These are phyloP conservation scores for Moesziomyces parantarcticus DNA, from an alignment of 1,284 basidiomycete genomes.

Conservation along the genomic window DNA sequence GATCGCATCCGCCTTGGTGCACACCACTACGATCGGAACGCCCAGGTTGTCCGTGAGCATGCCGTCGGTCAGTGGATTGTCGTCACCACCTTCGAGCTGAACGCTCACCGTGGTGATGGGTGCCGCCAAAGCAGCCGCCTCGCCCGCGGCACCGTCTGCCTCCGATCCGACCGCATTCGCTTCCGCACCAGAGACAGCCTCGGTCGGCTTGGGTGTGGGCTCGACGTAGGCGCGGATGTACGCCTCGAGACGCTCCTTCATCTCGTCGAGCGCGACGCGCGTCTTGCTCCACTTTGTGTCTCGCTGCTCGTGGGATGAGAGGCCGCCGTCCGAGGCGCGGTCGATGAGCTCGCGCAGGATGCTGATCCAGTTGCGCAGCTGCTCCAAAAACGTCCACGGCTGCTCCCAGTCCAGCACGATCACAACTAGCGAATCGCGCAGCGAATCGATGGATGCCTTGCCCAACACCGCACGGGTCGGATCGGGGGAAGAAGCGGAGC, in stretches of 20 bases:
- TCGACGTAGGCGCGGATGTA: conserved; percentile 89
- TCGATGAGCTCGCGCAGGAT: conserved; percentile 44
- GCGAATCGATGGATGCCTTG: conserved; percentile 66
- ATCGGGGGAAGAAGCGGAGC: conserved; percentile 1
- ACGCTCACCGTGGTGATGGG: conserved; percentile 71
- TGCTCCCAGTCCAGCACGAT: conserved; percentile 95
- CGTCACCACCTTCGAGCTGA: conserved; percentile 61
- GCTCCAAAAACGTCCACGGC: conserved; percentile 89
- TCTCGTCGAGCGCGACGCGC: conserved; percentile 71
- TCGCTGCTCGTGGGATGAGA: conserved; percentile 74
- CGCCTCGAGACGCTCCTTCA: conserved; percentile 82
- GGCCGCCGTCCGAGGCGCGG: conserved; percentile 74
- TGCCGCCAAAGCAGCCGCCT: conserved; percentile 67
- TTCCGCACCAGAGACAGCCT: conserved; percentile 5
- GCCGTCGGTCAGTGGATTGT: conserved; percentile 45
- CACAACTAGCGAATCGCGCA: conserved; percentile 83
- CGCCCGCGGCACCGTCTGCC: not conserved
- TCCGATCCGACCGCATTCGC: not conserved
- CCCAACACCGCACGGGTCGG: conserved; percentile 4
- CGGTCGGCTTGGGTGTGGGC: conserved; percentile 71
- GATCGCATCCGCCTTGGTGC: conserved; percentile 75
- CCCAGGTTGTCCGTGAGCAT: conserved; percentile 72
- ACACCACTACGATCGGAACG: conserved; percentile 87
- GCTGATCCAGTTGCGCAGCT: conserved; percentile 83
- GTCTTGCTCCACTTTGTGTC: conserved; percentile 74